Percentiles rank a stretch among this genome's conserved stretches.
phyloP scores from a whole-genome alignment of 495 filamentous ascomycete genomes.

The Tuber microsphaerosporum region DNA sequence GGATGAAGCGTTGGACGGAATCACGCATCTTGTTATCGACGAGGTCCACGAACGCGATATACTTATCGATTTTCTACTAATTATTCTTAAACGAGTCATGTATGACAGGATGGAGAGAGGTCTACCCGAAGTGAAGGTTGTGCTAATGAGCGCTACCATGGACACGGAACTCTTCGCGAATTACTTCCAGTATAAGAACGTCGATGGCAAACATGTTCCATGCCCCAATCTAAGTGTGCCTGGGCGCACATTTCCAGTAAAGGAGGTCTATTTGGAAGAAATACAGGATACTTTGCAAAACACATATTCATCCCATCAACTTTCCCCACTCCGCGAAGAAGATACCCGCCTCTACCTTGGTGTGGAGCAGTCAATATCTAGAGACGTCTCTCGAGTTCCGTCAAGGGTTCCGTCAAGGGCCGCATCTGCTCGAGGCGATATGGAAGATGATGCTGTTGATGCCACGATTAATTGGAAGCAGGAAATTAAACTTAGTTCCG shows the following conservation, averaged over 20 bases:
- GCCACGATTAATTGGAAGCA: constrained; percentile 49
- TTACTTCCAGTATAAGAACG: constrained; percentile 47
- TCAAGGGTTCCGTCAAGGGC: constrained; percentile 35
- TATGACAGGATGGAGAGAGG: constrained; percentile 42
- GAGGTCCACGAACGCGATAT: constrained; percentile 58
- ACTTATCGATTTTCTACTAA: constrained; percentile 52
- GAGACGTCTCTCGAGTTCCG: constrained; percentile 26
- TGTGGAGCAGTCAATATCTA: constrained; percentile 40
- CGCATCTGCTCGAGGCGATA: constrained; percentile 16
- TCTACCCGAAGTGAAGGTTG: constrained; percentile 47
- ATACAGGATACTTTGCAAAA: constrained; percentile 45
- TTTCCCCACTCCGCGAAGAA: constrained; percentile 41
- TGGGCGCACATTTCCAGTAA: constrained; percentile 53
- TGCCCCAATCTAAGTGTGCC: constrained; percentile 53
- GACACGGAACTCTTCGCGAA: constrained; percentile 52
- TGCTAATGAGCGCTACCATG: constrained; percentile 57
- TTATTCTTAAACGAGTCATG: constrained; percentile 50
- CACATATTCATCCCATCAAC: constrained; percentile 25
- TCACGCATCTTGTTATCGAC: constrained; percentile 55
- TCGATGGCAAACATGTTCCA: constrained; percentile 36
- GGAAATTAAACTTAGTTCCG: constrained; percentile 39
- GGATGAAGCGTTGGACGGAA: constrained; percentile 45
- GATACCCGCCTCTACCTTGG: constrained; percentile 43
- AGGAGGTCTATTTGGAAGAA: constrained; percentile 50
- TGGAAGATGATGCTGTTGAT: constrained; percentile 36